A percentile compares a stretch with the other conserved stretches of the same genome.
Conservation (phyloP, 2,329 filamentous ascomycete genomes). For the Lasiodiplodia hormozganensis region DNA sequence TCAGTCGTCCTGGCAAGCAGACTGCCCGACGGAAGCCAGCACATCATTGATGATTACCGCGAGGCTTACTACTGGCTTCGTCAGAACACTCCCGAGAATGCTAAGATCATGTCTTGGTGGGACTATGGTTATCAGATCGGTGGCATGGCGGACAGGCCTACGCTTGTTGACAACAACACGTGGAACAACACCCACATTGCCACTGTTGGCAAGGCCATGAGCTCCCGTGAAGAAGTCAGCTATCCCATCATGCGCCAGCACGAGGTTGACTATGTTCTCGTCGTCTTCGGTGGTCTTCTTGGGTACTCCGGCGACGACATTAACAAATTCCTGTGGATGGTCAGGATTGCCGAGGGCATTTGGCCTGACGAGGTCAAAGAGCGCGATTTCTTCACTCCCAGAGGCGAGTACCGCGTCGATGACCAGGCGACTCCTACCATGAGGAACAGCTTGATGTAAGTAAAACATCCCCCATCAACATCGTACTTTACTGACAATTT, state of each 20-base stretch:
- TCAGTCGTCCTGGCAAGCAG: conserved; percentile 94
- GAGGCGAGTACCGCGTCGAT: conserved; percentile 95
- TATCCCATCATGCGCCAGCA: conserved; percentile 99
- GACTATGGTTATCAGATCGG: conserved; percentile 99
- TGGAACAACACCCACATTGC: conserved; percentile 99
- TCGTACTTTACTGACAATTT: conserved; percentile 37
- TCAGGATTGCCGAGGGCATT: conserved; percentile 97
- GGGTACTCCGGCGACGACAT: conserved; percentile 99
- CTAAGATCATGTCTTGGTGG: conserved; percentile 99
- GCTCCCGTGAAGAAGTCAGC: conserved; percentile 94
- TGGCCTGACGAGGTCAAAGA: conserved; percentile 99
- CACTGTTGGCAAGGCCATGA: conserved; percentile 99
- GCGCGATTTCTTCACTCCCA: conserved; percentile 90
- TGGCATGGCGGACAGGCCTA: conserved; percentile 97
- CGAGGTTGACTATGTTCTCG: conserved; percentile 97
- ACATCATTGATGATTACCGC: conserved; percentile 99
- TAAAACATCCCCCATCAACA: conserved; percentile 31
- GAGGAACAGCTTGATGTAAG: conserved; percentile 99
- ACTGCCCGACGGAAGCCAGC: conserved; percentile 91
- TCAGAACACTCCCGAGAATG: conserved; percentile 92
- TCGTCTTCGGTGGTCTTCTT: conserved; percentile 93
- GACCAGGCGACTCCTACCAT: conserved; percentile 93
- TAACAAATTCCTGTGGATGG: conserved; percentile 99
- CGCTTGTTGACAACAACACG: conserved; percentile 98
- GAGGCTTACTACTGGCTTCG: conserved; percentile 99